Base-by-base conservation (phyloP, 148 eudicot species). In the Agrostemma githago region DNA sequence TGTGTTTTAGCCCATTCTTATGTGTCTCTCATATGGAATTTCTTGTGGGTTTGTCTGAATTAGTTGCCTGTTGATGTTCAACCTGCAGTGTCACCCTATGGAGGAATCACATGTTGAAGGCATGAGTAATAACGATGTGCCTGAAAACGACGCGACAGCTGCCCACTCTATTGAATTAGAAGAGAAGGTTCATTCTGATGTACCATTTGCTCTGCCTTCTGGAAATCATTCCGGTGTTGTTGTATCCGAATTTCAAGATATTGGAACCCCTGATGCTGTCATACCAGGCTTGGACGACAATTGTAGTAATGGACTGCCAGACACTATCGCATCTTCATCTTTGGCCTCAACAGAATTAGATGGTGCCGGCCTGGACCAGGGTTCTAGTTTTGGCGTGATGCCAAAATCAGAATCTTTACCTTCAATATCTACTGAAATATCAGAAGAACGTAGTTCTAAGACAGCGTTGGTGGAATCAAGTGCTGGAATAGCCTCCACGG, bases 381-480 rank as follows among this genome's bases (percentile, higher is more conserved):
- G 63, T 62, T 80, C 72, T 66, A 82, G 79, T 82, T 66, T 79
- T 61, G 85, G 77, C 69, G 80, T 66, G 72, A 69, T 72, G 66
- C 66, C 81, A 63, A 58, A 81, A 26, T 2, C 74, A 42, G 98
- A 95, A 76, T 61, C 84, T 71, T 68, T 82, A 78, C 93, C 89
- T 51, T 92, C 97, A 34, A 48, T 86, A 58, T 95, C 99, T 72
- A 88, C 89, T 44, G 99, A 95, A 68, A 87, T 76, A 84, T 95
- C 99, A 72, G 99, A 95, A 82, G 99, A 95, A 81, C 90, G 85
- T 75, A 90, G 97, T 75, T 86, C 93, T 66, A 91, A 86, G 84
- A 80, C 91, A 75, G 84, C 81, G 53, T 70, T 74, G 53, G 79
- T 81, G 21, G 98, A 95, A 44, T 76, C 80, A 73, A 79, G 73